Percentiles rank a stretch among this genome's conserved stretches.
These are phyloP conservation scores for Pleurotus tuoliensis DNA, from an alignment of 768 basidiomycete genomes.

Conservation along the genomic window DNA sequence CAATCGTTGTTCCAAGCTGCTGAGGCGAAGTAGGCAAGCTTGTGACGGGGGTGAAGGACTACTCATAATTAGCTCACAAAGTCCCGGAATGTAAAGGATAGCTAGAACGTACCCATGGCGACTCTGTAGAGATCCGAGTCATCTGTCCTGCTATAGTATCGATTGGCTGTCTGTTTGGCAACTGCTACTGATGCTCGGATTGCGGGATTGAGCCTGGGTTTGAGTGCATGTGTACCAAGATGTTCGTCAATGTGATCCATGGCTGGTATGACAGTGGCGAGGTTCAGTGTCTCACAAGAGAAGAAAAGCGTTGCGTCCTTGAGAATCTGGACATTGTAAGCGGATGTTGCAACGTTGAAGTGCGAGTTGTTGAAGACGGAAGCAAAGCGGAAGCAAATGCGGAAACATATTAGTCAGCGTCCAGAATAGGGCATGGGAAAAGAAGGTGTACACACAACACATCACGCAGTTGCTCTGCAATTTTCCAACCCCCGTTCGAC, in stretches of 20 bases:
- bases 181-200: conserved; percentile 15
- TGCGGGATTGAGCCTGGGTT: conserved; percentile 3
- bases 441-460: conserved; percentile 16
- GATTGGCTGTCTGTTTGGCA: conserved; percentile 20
- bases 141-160: conserved; percentile 20
- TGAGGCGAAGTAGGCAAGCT: conserved; percentile 28
- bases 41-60: conserved; percentile 33
- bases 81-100: too few species aligned
- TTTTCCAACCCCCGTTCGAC: conserved; percentile 20
- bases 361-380: not conserved
- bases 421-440: not conserved
- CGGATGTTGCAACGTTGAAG: not conserved
- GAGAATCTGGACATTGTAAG: conserved; percentile 13
- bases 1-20: conserved; percentile 24
- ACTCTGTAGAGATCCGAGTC: conserved; percentile 17
- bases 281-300: conserved; percentile 18
- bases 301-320: conserved; percentile 21
- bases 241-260: conserved; percentile 28
- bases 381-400: not conserved
- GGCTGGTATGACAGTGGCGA: conserved; percentile 25
- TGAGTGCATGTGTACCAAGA: conserved; percentile 8
- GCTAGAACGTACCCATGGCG: conserved; percentile 17
- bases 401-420: not conserved
- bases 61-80: too few species aligned
- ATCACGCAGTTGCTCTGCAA: conserved; percentile 19